phyloP scores from a whole-genome alignment of 2,329 filamentous ascomycete genomes.

The Geosmithia morbida region DNA sequence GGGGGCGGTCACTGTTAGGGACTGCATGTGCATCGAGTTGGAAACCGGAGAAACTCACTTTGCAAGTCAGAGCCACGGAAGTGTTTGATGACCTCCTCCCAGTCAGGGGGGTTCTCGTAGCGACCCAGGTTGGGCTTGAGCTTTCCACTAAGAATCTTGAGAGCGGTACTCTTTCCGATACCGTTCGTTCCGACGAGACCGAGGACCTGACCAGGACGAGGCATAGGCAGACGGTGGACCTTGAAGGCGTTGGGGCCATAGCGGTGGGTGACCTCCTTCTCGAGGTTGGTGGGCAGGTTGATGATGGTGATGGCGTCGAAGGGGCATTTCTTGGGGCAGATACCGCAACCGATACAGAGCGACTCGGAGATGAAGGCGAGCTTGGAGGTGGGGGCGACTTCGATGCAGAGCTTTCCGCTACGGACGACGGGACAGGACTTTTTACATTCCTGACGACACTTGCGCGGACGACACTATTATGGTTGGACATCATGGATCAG shows the following conservation, averaged over 20 bases:
- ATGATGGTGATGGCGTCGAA: constrained; percentile 99
- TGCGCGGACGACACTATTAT: constrained; percentile 29
- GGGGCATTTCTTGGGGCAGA: constrained; percentile 98
- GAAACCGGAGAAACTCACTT: constrained; percentile 42
- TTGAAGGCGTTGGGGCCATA: constrained; percentile 99
- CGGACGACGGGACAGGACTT: constrained; percentile 96
- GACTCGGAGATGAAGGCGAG: constrained; percentile 97
- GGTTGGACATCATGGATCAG: constrained; percentile 6
- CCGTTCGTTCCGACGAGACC: constrained; percentile 98
- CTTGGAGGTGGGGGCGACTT: constrained; percentile 76
- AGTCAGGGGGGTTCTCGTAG: constrained; percentile 93
- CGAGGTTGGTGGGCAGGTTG: constrained; percentile 98
- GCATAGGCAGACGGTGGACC: constrained; percentile 91
- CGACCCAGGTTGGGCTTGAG: constrained; percentile 94
- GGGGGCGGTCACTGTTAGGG: neutral
- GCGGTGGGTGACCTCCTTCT: constrained; percentile 93
- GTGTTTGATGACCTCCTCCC: constrained; percentile 97
- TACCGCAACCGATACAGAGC: constrained; percentile 96
- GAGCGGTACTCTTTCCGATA: constrained; percentile 99
- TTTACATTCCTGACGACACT: constrained; percentile 98
- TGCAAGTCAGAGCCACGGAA: constrained; percentile 96
- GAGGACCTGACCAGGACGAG: constrained; percentile 85
- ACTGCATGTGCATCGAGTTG: neutral
- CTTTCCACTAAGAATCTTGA: constrained; percentile 98
- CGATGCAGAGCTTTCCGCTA: constrained; percentile 94